Evolutionary conservation across 1,139 yeast genomes (phyloP), one percentile per base, ranked within the genome.

Genomic region (Yarrowia galli): DNA sequence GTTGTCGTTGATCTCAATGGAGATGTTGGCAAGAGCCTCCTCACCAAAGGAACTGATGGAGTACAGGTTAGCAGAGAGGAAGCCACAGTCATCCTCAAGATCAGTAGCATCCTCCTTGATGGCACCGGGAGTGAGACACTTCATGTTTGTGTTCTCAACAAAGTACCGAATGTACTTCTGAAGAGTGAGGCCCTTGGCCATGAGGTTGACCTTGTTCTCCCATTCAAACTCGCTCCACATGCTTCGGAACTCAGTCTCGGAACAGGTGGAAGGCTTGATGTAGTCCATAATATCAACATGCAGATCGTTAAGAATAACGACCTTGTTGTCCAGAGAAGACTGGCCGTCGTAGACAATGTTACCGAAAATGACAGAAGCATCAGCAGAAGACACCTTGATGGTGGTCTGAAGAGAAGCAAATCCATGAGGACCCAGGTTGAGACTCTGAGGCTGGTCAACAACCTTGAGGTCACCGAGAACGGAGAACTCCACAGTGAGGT

Each of bases 171-270:
- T 83, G 80, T 92, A 96, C 66, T 87, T 91, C 76, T 89, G 89
- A 76, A 96, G 84, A 1, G 93, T 81, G 74, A 89, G 83, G 20
- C 76, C 75, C 68, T 83, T 83, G 2, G 96, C 88, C 74, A 90
- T 89, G 76, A 96, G 91, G 71, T 95, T 91, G 75, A 96, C 95
- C 82, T 96, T 96, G 81, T 96, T 96, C 80, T 96, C 99, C 99
- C 99, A 96, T 81, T 96, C 99, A 77, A 96, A 96, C 78, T 93
- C 98, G 78, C 92, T 91, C 99, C 99, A 96, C 98, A 93, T 93
- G 74, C 88, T 87, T 75, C 99, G 91, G 91, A 96, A 96, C 73
- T 87, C 89, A 67, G 88, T 87, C 79, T 95, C 99, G 20, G 92
- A 82, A 78, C 97, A 92, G 35, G 86, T 84, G 16, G 97, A 97